Conservation (phyloP, 345 rosid species). For the Salix arbutifolia region DNA sequence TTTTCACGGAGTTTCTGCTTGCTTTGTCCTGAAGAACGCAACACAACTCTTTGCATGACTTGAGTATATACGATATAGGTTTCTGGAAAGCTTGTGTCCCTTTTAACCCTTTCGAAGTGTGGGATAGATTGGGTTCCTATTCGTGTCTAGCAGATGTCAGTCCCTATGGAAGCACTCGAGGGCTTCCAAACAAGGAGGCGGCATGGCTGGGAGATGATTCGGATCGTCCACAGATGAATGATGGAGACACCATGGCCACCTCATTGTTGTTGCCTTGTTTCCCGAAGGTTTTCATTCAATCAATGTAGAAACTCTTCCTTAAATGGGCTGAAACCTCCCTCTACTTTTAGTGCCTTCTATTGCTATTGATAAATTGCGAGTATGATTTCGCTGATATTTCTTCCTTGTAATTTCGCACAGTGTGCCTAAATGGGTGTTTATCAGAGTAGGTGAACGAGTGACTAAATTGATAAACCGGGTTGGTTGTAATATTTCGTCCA, state of each 20-base stretch:
- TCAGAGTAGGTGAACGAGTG: too few species aligned
- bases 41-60: background rate
- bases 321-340: background rate
- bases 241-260: background rate
- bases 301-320: background rate
- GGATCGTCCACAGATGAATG: background rate
- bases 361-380: background rate
- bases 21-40: background rate
- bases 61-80: background rate
- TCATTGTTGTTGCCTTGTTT: too few species aligned
- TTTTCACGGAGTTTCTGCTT: background rate
- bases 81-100: background rate
- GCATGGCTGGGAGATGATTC: background rate
- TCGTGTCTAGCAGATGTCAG: background rate
- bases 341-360: background rate
- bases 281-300: background rate
- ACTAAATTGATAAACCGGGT: too few species aligned
- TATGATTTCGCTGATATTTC: background rate
- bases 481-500: too few species aligned
- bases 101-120: background rate
- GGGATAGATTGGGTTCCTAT: background rate
- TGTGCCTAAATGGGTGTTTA: too few species aligned
- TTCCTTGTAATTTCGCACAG: background rate
- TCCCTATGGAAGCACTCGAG: background rate
- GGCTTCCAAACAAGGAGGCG: background rate